These are phyloP conservation scores for Stramenopiles sp. DNA, from an alignment of 352 stramenopile species.

Conservation along the genomic window DNA sequence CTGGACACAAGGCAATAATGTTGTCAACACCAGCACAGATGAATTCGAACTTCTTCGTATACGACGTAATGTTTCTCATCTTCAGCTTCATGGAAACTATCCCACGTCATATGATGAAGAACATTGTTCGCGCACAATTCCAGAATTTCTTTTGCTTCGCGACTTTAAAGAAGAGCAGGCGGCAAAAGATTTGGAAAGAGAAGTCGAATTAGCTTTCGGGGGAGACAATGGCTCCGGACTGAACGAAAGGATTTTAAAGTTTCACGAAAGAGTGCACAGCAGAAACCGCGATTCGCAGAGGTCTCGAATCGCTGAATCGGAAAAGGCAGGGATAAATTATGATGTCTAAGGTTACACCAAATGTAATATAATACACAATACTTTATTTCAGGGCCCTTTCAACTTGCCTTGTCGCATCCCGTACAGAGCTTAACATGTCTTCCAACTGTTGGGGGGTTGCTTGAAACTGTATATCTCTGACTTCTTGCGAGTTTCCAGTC, in stretches of 20 bases:
- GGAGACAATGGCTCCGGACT: not conserved
- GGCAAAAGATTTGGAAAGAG: not conserved
- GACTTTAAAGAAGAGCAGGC: constrained; percentile 1
- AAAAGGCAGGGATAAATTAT: no score
- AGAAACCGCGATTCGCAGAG: not conserved
- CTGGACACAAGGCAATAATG: not conserved
- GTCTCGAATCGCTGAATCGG: not conserved
- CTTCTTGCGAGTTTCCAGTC: not conserved
- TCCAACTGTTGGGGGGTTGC: constrained; percentile 1
- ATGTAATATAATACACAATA: not conserved
- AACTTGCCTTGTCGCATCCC: constrained; percentile 3
- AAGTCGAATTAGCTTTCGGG: not conserved
- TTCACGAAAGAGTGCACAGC: not conserved
- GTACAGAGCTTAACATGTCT: not conserved
- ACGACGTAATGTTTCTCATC: constrained; percentile 1
- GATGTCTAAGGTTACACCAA: no score
- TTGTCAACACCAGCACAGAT: not conserved
- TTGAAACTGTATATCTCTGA: not conserved
- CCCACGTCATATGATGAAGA: not conserved
- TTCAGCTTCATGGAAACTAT: not conserved
- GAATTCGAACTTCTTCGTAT: not conserved
- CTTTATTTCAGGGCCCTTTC: not conserved
- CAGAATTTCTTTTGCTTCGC: not conserved
- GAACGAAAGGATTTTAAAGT: not conserved
- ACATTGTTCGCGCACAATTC: constrained; percentile 10